A percentile compares a stretch with the other conserved stretches of the same genome.
These are phyloP conservation scores for Pleurotus tuber-regium DNA, from an alignment of 768 basidiomycete species.

Conservation along the genomic window DNA sequence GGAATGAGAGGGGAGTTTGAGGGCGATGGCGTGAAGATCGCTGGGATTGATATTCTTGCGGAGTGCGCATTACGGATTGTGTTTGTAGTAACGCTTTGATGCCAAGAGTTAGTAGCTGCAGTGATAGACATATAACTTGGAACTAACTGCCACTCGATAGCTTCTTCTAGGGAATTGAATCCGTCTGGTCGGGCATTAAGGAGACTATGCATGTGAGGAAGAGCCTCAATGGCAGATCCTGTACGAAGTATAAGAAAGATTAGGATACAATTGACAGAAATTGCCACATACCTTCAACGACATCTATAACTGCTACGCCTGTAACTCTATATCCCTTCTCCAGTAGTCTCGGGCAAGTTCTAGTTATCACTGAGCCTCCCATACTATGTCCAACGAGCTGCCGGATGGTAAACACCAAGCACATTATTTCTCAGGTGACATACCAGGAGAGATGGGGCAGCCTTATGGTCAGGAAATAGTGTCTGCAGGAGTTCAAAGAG, in stretches of 20 bases:
- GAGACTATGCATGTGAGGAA: constrained; percentile 89
- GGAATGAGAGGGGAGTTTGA: constrained; percentile 33
- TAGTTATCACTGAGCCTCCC: constrained; percentile 88
- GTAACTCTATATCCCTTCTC: constrained; percentile 66
- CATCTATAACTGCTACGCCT: constrained; percentile 82
- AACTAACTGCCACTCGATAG: constrained; percentile 94
- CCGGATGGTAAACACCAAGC: neutral
- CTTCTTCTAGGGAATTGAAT: constrained; percentile 81
- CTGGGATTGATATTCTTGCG: constrained; percentile 87
- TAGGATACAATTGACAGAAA: too few relatives aligned
- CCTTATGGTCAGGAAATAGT: constrained; percentile 62
- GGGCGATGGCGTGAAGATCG: constrained; percentile 55
- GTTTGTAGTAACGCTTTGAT: constrained; percentile 69
- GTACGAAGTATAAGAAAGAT: too few relatives aligned
- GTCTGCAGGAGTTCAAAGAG: constrained; percentile 66
- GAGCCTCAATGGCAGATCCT: constrained; percentile 92
- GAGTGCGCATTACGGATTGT: constrained; percentile 81
- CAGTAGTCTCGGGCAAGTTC: constrained; percentile 65
- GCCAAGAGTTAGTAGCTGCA: neutral
- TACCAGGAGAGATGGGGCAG: constrained; percentile 76
- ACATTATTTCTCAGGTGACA: constrained; percentile 21
- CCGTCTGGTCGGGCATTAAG: constrained; percentile 83
- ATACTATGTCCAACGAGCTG: constrained; percentile 94
- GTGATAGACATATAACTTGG: neutral
- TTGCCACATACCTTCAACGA: constrained; percentile 72